Base-by-base conservation (phyloP, 2,329 filamentous ascomycete species). In the Fusarium sp. region DNA sequence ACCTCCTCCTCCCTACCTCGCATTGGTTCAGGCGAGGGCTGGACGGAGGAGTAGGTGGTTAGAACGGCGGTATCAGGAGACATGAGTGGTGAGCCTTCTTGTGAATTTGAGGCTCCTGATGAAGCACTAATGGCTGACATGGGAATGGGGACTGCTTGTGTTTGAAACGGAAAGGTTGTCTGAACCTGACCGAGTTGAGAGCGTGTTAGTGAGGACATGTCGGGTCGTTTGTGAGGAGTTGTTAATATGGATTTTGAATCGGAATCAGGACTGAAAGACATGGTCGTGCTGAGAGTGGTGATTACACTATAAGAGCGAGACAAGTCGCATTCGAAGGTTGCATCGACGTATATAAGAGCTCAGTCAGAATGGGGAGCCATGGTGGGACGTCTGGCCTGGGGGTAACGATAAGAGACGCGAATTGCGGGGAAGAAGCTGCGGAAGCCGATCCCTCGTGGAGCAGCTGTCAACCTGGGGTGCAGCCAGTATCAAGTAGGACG, bases 11-110 rank as follows among this genome's bases (percentile, higher is more conserved):
- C 86, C 65, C 84, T 83, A 36, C 85, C 86, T 19, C 85, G 84
- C 54, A 86, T 82, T 46, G 85, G 84, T 71, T 93, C 91, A 7
- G 91, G 91, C 0, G 91, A 92, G 4, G 85, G 84, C 74, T 91
- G 89, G 58, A 91, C 80, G 11, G 90, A 92, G 76, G 87, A 89
- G 78, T 85, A 88, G 55, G 84, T 87, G 58, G 86, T 88, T 67
- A 87, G 80, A 45, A 85, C 79, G 36, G 82, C 79, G 3, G 83
- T 80, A 22, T 87, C 85, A 14, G 87, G 84, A 38, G 87, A 86
- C 82, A 88, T 84, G 75, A 85, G 80, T 55, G 88, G 88, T 6
- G 88, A 90, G 62, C 81, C 82, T 71, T 87, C 84, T 59, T 82
- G 82, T 15, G 86, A 87, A 73, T 82, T 86, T 57, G 87, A 87